Base-by-base conservation (phyloP, 305 asterid species). In the Euphrasia arctica region DNA sequence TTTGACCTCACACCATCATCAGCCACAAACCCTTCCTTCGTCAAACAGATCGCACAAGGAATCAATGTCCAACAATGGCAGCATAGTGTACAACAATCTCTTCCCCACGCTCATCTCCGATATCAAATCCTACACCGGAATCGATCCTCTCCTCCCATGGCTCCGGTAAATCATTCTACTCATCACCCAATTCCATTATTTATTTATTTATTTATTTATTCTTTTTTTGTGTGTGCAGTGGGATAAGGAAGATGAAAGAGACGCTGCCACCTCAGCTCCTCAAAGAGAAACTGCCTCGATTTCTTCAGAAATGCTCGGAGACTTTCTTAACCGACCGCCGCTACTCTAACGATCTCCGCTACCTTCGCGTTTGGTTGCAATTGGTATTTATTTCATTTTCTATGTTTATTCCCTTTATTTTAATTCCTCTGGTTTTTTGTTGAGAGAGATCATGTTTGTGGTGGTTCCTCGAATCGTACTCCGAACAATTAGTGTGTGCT, bases 111-210 rank as follows among this genome's bases (percentile, higher is more conserved):
- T 92, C 42, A 75, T 89, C 58, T 75, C 97, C 42, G 97, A 92
- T 43, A 84, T 92, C 66, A 92, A 89, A 68, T 79, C 84, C 63
- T 89, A 89, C 66, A 71, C 36, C 22, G 97, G 97, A 49, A 70
- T 15, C 29, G 97, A 92, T 42, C 98, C 95, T 70, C 90, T 92
- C 43, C 88, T 84, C 63, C 98, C 98, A 18, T 92, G 97, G 98
- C 86, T 92, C 28, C 85, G 97, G 98, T 87, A 11, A 79, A 42
- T 54, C 12, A 34, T 54, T 7, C 48, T 50, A 54, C 55, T 18
- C 22, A 18, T 58, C 54, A 48, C 51, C 14, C 10, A 29, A 45
- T 45, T 2, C 14, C 6, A 3, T 5, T 3, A 2, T 54, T 12
- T 6, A 0, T 25, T 11, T 54, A 4, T 25, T 11, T 54, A 4